Evolutionary conservation across 176 grass and related monocot species (phyloP), one percentile per base, ranked within the genome.

Genomic region (Poa annua): DNA sequence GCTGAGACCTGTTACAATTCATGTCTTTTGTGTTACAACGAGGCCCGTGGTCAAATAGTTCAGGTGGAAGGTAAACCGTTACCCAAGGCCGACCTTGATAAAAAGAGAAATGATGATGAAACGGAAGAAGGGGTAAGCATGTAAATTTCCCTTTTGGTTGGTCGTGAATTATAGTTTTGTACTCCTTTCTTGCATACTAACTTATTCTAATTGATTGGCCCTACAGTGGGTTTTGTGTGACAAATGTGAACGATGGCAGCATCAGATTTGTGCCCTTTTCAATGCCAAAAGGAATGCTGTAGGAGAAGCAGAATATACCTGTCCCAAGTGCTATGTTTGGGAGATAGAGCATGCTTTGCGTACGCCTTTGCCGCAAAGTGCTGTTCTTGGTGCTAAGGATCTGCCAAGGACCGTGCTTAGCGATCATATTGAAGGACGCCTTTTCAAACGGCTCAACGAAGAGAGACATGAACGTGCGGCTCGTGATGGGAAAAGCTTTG

Each of bases 161-260:
- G 26, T 17, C 66, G 8, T 80, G 36, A 81, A 38, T 88, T 26
- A 69, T 24, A 34, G n/a, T 53, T 55, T 13, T 75, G 17, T 45
- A 42, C 62, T 41, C 8, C 47, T 92, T 54, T 90, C 20, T 83
- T 66, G 75, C 36, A 86, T 51, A 48, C 15, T 73, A 35, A 82
- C 77, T 64, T 70, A 29, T 78, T 45, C 16, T 35, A 54, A 76
- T 81, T 36, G 62, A 55, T 84, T 32, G 75, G 68, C 56, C 70
- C 66, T 78, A 72, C 83, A 98, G 92, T 98, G 96, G 96, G 96
- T 90, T 39, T 77, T 86, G 85, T 98, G 96, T 83, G 92, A 98
- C 67, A 98, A 91, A 84, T 98, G 96, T 93, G 82, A 97, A 90
- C 52, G 78, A 20, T 97, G 95, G 95, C 95, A 97, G 72, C 95